phyloP scores from a whole-genome alignment of 2,329 filamentous ascomycete species.

The Hymenoscyphus salicellus region DNA sequence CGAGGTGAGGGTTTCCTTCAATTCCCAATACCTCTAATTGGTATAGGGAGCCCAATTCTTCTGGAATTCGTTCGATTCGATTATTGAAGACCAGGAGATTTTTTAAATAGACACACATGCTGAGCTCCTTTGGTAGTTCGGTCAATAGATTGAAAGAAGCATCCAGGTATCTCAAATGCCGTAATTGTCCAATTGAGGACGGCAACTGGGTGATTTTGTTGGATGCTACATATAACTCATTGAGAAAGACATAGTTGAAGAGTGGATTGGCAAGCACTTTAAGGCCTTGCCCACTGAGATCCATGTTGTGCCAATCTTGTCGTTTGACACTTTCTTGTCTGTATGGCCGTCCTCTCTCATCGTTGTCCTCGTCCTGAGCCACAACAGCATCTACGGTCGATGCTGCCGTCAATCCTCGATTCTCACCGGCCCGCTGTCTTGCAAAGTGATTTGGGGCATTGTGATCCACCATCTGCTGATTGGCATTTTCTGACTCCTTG shows the following conservation, averaged over 20 bases:
- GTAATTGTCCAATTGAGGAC: conserved; percentile 74
- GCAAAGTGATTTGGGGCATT: conserved; percentile 70
- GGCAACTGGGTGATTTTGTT: conserved; percentile 86
- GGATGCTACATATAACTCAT: conserved; percentile 87
- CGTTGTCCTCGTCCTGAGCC: conserved; percentile 50
- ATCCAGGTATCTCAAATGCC: conserved; percentile 79
- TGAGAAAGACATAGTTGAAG: conserved; percentile 85
- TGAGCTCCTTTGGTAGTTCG: conserved; percentile 82
- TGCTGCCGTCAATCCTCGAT: conserved; percentile 53
- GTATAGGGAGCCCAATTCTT: conserved; percentile 84
- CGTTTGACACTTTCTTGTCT: conserved; percentile 65
- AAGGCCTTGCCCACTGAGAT: conserved; percentile 93
- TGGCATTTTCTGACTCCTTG: conserved; percentile 71
- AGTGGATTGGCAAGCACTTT: conserved; percentile 75
- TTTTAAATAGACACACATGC: conserved; percentile 93
- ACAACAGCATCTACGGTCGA: conserved; percentile 43
- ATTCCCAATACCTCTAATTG: conserved; percentile 86
- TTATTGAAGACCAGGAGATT: conserved; percentile 89
- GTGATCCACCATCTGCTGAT: conserved; percentile 67
- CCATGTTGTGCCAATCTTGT: conserved; percentile 89
- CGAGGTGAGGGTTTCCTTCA: conserved; percentile 78
- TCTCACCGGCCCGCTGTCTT: conserved; percentile 65
- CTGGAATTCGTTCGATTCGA: conserved; percentile 75
- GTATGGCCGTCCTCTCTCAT: conserved; percentile 56
- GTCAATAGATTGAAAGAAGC: conserved; percentile 83